A percentile compares a stretch with the other conserved stretches of the same genome.
These are phyloP conservation scores for Cardamine resedifolia DNA, from an alignment of 345 rosid genomes.

Conservation along the genomic window DNA sequence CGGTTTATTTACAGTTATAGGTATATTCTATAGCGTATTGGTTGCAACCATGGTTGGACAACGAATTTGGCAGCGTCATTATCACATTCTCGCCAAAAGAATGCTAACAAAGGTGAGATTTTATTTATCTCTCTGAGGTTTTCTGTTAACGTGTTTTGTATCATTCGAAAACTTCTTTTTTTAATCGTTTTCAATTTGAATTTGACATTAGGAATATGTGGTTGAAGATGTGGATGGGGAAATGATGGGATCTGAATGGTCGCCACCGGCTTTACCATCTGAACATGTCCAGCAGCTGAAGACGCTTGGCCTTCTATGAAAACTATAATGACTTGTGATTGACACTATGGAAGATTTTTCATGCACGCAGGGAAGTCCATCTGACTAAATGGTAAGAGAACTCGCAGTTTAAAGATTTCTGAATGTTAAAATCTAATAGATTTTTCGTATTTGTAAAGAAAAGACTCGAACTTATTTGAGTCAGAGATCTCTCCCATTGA, in stretches of 20 bases:
- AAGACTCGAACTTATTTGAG: slow-evolving; percentile 15
- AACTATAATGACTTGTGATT: slow-evolving; percentile 11
- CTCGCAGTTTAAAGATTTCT: slow-evolving; percentile 14
- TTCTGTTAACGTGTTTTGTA: not conserved
- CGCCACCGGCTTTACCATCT: slow-evolving; percentile 78
- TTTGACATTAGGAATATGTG: slow-evolving; percentile 72
- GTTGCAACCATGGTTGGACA: slow-evolving; percentile 99
- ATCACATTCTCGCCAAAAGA: slow-evolving; percentile 97
- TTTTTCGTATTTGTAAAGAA: slow-evolving; percentile 32
- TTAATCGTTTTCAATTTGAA: not conserved
- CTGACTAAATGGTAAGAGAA: slow-evolving; percentile 16
- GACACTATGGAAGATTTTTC: slow-evolving; percentile 9
- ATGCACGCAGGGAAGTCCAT: not conserved
- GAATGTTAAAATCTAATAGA: slow-evolving; percentile 6
- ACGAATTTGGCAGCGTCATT: slow-evolving; percentile 98
- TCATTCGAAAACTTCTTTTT: not conserved
- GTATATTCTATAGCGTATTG: slow-evolving; percentile 93
- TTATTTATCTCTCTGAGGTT: not conserved
- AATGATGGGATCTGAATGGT: slow-evolving; percentile 81
- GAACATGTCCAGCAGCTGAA: slow-evolving; percentile 96
- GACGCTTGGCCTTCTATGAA: slow-evolving; percentile 78
- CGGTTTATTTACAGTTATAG: slow-evolving; percentile 88
- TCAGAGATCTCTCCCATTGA: slow-evolving; percentile 25
- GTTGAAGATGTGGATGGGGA: slow-evolving; percentile 98
- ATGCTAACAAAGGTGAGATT: slow-evolving; percentile 92